phyloP scores from a whole-genome alignment of 2,329 filamentous ascomycete genomes.

The Aspergillus aculeatinus region DNA sequence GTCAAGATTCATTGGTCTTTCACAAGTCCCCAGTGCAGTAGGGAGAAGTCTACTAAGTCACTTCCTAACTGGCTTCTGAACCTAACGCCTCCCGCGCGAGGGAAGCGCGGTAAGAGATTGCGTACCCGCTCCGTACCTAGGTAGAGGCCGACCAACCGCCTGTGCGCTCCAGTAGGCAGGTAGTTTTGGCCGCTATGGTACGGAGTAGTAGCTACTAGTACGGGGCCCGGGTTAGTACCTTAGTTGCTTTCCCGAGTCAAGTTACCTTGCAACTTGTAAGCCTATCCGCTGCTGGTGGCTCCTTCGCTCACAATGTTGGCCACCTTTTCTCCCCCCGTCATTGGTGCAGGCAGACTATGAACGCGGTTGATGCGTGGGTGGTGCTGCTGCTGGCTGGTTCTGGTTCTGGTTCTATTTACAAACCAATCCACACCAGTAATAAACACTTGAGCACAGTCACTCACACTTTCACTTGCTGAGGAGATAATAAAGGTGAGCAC shows the following conservation, averaged over 20 bases:
- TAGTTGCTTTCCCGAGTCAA: too few relatives aligned
- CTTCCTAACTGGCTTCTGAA: neutral
- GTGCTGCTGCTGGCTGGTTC: neutral
- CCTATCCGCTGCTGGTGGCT: too few relatives aligned
- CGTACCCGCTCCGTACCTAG: conserved; percentile 10
- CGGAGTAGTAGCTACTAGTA: too few relatives aligned
- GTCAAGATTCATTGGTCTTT: conserved; percentile 16
- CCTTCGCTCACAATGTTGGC: neutral
- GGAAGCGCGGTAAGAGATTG: conserved; percentile 22
- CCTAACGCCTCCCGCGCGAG: conserved; percentile 19
- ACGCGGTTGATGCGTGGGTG: conserved; percentile 19
- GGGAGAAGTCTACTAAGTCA: conserved; percentile 7
- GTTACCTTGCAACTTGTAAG: too few relatives aligned
- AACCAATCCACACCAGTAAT: neutral
- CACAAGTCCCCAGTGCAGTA: too few relatives aligned
- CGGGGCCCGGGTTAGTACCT: too few relatives aligned
- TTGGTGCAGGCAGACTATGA: neutral
- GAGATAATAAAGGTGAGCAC: neutral
- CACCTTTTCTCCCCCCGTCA: neutral
- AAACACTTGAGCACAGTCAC: neutral
- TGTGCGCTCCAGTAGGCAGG: too few relatives aligned
- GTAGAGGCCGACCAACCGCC: too few relatives aligned
- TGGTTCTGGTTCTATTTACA: neutral
- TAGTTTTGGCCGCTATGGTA: too few relatives aligned
- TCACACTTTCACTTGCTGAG: neutral